Conservation (phyloP, 345 rosid species). For the Eucalyptus sp. region DNA sequence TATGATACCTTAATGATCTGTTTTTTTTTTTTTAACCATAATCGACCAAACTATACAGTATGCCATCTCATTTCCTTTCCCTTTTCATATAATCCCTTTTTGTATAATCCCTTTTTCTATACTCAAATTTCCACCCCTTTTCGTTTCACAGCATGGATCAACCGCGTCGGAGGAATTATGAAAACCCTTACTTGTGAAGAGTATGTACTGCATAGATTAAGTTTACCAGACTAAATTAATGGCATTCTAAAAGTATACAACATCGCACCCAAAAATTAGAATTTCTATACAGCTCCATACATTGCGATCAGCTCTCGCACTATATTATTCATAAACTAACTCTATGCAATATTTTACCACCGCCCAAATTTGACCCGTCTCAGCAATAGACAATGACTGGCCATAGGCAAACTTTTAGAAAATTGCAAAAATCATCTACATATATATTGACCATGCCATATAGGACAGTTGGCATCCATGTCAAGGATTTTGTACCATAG, state of each 20-base stretch:
- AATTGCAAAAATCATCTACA: not conserved
- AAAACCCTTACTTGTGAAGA: not conserved
- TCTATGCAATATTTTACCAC: not conserved
- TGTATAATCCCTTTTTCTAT: not conserved
- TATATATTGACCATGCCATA: accelerated
- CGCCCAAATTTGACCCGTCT: not conserved
- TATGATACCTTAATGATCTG: not conserved
- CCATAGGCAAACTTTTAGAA: not conserved
- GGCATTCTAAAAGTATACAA: not conserved
- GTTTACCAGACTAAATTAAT: not conserved
- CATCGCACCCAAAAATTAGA: not conserved
- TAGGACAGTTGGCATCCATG: accelerated
- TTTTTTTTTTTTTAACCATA: not conserved
- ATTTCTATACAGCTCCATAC: not conserved
- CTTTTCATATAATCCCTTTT: not conserved
- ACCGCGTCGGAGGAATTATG: not conserved
- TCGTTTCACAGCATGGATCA: not conserved
- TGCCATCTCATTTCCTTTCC: not conserved
- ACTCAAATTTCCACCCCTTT: not conserved
- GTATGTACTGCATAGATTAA: not conserved
- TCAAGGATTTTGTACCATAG: not conserved
- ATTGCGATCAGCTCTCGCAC: not conserved
- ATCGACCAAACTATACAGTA: not conserved
- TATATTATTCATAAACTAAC: not conserved
- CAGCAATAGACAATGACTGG: not conserved